These are phyloP conservation scores for Claviceps arundinis DNA, from an alignment of 2,329 filamentous ascomycete species.

Conservation along the genomic window DNA sequence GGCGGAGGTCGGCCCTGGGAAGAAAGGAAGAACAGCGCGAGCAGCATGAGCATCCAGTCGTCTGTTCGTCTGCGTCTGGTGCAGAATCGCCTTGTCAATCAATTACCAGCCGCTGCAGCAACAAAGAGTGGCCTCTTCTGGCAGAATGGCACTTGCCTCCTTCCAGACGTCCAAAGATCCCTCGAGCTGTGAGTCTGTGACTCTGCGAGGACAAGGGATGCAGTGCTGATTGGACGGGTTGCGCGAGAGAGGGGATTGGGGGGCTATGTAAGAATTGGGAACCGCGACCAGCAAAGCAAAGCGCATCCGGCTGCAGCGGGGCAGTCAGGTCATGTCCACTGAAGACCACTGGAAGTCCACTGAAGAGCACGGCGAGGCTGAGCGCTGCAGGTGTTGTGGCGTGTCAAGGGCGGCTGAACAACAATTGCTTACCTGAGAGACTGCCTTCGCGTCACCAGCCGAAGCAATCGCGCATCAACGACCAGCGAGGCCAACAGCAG, in stretches of 20 bases:
- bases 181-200: not conserved
- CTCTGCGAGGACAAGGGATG: not conserved
- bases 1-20: slow-evolving; percentile 1
- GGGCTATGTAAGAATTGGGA: not conserved
- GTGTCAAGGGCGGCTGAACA: not conserved
- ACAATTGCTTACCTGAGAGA: not conserved
- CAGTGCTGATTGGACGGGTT: slow-evolving; percentile 4
- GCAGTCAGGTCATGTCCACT: not conserved
- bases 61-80: not conserved
- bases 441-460: slow-evolving; percentile 1
- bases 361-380: not conserved
- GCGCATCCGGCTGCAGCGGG: not conserved
- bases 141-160: not conserved
- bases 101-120: not conserved
- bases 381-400: not conserved
- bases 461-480: slow-evolving; percentile 2
- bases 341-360: too few species aligned
- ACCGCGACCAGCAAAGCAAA: not conserved
- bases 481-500: not conserved
- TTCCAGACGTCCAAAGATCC: not conserved
- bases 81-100: not conserved
- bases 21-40: not conserved
- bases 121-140: not conserved
- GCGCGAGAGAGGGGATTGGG: not conserved
- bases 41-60: not conserved